Base-by-base conservation (phyloP, 2,329 filamentous ascomycete genomes). In the Hymenoscyphus fraxineus region DNA sequence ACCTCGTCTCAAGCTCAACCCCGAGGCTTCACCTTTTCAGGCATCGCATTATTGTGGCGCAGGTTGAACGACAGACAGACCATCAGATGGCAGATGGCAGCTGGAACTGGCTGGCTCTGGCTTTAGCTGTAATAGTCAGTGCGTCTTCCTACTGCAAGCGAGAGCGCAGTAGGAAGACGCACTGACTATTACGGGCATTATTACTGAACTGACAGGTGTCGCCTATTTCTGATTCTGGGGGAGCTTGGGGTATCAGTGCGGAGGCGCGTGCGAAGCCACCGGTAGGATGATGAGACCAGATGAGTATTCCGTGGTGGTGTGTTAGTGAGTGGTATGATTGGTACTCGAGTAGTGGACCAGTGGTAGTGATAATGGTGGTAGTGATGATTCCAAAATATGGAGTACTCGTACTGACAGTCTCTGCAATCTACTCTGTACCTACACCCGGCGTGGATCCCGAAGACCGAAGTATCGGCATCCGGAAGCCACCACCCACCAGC, bases 1-100 rank as follows among this genome's bases (percentile, higher is more conserved):
- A 19, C 47, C 19, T 54, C 47, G 47, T 54, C 47, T 54, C 47
- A 54, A 54, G 19, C 47, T 54, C 47, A 54, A 54, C 47, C 47
- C 47, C 47, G 27, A 27, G 27, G 27, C 27, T 27, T 27, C 27
- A 27, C 27, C 27, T 3, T 27, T 54, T 19, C 19, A 22, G 27
- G 19, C 47, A 12, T 22, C 13, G 19, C 35, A 35, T 35, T 35
- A 35, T 35, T 35, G 35, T 35, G 35, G 35, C 35, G 27, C n/a
- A 3, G 22, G 15, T 2, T 10, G 15, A n/a, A 27, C 3, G 47
- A 19, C 27, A 27, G 27, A 27, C 47, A 22, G 47, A 19, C 47
- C 3, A 54, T 54, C 19, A 10, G 47, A 54, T 27, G 47, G 9
- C 19, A 10, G 47, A 54, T 27, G 47, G 9, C 47, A 54, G 47